Base-by-base conservation (phyloP, 306 rosid species). In the Castanea crenata region DNA sequence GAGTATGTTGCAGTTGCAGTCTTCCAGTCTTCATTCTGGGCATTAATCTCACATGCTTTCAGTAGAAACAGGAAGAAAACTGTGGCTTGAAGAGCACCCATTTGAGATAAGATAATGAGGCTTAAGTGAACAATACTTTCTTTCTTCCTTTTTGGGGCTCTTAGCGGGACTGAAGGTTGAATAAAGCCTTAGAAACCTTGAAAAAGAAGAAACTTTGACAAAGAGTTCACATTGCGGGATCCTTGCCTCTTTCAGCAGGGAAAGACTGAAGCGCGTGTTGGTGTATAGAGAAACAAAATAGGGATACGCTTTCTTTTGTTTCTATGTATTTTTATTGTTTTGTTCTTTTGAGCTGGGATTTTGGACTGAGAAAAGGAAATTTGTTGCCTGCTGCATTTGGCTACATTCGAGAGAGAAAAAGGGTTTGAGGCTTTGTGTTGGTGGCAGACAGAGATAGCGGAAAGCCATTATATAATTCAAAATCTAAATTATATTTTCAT, bases 1-100 rank as follows among this genome's bases (percentile, higher is more conserved):
- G 94, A 68, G 75, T 87, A 93, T 3, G 99, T 95, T 72, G 99
- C 98, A 77, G 98, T 86, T 55, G 92, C 99, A 79, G 91, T 85
- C 88, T 79, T 91, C 99, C 99, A 95, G 67, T 84, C 90, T 65
- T 69, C 89, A 38, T 87, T 86, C 55, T 79, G 76, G 38, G 65
- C 82, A 76, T 89, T 69, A 78, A 78, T 82, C 79, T 44, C 73
- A 75, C 80, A 76, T 11, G 87, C 71, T 74, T 70, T 87, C 71
- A 89, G 59, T 18, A 91, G 63, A 79, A 90, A 76, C 83, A 88
- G 74, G 90, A 58, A 91, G 74, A 95, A 77, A 59, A 95, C 20
- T 52, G 82, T 68, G 35, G 86, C 80, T 10, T 84, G 84, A 85
- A 93, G 89, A 76, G 68, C 81, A 84, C 87, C 97, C 99, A 95